phyloP scores from a whole-genome alignment of 2,329 filamentous ascomycete species.

The Claviceps pazoutovae region DNA sequence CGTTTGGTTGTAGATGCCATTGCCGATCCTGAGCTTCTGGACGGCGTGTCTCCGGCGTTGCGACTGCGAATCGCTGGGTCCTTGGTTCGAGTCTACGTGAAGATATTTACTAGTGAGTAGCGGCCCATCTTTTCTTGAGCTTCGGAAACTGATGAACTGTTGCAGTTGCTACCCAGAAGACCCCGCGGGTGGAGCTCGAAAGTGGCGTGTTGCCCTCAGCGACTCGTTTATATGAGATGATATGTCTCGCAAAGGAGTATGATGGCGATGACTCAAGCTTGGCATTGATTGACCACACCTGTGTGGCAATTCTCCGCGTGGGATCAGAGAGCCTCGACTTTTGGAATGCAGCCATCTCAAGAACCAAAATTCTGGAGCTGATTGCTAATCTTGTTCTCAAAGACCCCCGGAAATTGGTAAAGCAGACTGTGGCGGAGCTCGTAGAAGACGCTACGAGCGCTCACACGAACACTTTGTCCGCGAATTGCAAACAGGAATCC shows the following conservation, averaged over 20 bases:
- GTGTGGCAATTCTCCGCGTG: conserved; percentile 17
- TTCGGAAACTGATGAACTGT: not conserved
- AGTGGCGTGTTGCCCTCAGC: conserved; percentile 2
- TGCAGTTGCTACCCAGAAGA: not conserved
- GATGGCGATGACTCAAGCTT: conserved; percentile 12
- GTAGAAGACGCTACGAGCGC: conserved; percentile 16
- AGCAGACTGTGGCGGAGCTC: conserved; percentile 18
- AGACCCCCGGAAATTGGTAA: conserved; percentile 15
- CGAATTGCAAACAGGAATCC: not conserved
- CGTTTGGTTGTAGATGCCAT: conserved; percentile 46
- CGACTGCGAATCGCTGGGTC: conserved; percentile 15
- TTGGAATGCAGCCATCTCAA: conserved; percentile 14
- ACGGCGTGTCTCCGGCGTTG: conserved; percentile 15
- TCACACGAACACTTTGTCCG: conserved; percentile 5
- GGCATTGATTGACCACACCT: conserved; percentile 14
- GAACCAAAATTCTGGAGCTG: conserved; percentile 11
- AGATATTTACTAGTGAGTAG: conserved; percentile 14
- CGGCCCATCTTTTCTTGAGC: not conserved
- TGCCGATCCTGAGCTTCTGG: conserved; percentile 39
- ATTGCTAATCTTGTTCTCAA: conserved; percentile 15
- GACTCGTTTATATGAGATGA: conserved; percentile 12
- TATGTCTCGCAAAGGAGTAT: conserved; percentile 12
- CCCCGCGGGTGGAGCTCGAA: conserved; percentile 1
- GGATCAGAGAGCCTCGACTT: conserved; percentile 15
- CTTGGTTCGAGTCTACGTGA: conserved; percentile 16